phyloP scores from a whole-genome alignment of 495 filamentous ascomycete genomes.

The Lasiosphaeris hirsuta region DNA sequence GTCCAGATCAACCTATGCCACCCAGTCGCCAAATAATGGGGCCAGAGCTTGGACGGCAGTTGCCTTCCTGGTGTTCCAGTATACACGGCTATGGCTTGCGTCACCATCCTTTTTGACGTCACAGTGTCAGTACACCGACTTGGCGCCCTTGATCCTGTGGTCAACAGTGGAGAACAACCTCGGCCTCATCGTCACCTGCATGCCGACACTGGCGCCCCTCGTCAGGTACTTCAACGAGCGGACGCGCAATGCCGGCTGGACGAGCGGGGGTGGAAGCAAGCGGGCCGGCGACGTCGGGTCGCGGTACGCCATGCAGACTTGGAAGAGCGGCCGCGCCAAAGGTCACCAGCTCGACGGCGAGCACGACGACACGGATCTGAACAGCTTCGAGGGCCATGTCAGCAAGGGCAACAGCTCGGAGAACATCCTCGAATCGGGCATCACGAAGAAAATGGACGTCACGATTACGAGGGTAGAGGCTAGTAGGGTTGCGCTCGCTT shows the following conservation, averaged over 20 bases:
- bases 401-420: conserved; percentile 23
- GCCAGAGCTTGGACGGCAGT: conserved; percentile 32
- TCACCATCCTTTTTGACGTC: conserved; percentile 48
- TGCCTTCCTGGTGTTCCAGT: conserved; percentile 43
- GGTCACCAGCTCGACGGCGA: conserved; percentile 20
- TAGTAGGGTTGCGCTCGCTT: too few relatives aligned
- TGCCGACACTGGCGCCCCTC: conserved; percentile 51
- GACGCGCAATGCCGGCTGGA: not conserved
- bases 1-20: conserved; percentile 44
- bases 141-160: conserved; percentile 48
- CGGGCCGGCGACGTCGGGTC: conserved; percentile 33
- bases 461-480: conserved; percentile 12
- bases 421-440: conserved; percentile 20
- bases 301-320: conserved; percentile 23
- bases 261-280: conserved; percentile 12
- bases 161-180: conserved; percentile 50
- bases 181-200: conserved; percentile 47
- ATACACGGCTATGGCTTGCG: conserved; percentile 40
- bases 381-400: conserved; percentile 18
- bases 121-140: conserved; percentile 48
- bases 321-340: conserved; percentile 14
- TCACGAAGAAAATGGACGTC: conserved; percentile 27
- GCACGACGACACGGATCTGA: conserved; percentile 17
- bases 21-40: conserved; percentile 49
- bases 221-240: conserved; percentile 40